phyloP scores from a whole-genome alignment of 306 rosid species.

The Begonia masoniana region DNA sequence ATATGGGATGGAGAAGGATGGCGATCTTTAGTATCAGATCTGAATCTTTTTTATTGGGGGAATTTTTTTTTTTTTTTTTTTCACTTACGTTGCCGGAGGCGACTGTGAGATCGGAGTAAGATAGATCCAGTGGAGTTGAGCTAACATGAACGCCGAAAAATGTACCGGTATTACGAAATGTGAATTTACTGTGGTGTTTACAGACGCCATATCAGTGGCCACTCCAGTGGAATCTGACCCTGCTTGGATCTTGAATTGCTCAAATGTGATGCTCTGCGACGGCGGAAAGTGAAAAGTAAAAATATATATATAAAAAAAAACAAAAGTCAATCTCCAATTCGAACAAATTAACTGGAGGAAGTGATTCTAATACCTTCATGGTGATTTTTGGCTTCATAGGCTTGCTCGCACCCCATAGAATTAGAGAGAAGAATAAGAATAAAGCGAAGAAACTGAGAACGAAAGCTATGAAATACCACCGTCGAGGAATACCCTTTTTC shows the following conservation, averaged over 20 bases:
- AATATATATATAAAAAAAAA: not conserved
- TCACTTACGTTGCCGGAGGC: conserved; percentile 59
- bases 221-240: conserved; percentile 80
- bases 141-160: conserved; percentile 80
- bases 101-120: conserved; percentile 48
- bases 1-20: not conserved
- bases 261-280: conserved; percentile 57
- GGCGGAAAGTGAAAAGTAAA: not conserved
- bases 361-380: conserved; percentile 35
- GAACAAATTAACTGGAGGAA: too few relatives aligned
- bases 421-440: conserved; percentile 56
- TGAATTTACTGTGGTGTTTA: conserved; percentile 69
- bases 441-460: conserved; percentile 29
- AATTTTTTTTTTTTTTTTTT: too few relatives aligned
- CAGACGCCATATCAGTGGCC: conserved; percentile 59
- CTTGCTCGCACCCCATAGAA: conserved; percentile 78
- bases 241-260: conserved; percentile 75
- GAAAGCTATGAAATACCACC: conserved; percentile 53
- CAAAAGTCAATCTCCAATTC: too few relatives aligned
- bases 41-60: too few relatives aligned
- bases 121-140: conserved; percentile 56
- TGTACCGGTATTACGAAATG: conserved; percentile 67
- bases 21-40: not conserved
- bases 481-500: conserved; percentile 22
- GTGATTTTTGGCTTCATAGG: conserved; percentile 60